Conservation (phyloP, 2,329 filamentous ascomycete genomes). For the Scedosporium boydii region DNA sequence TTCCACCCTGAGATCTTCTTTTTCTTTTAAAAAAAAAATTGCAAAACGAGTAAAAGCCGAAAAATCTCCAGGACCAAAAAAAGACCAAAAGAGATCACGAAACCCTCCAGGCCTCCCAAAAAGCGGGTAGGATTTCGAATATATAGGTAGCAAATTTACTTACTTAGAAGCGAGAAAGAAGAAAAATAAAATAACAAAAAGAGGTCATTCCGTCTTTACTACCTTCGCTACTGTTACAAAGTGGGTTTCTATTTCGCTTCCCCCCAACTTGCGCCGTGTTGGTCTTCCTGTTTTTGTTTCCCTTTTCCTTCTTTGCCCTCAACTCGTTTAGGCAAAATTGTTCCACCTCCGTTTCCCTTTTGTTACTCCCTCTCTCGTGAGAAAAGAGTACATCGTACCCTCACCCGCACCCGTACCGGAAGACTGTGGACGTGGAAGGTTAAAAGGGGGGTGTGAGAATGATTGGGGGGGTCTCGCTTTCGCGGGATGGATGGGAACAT, state of each 20-base stretch:
- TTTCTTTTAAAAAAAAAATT: neutral
- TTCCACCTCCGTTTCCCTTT: neutral
- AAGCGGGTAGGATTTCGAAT: slow-evolving; percentile 2
- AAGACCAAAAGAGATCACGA: neutral
- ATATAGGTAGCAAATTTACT: neutral
- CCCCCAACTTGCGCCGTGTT: neutral
- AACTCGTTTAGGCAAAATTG: slow-evolving; percentile 6
- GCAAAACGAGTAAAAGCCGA: neutral
- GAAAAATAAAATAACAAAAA: neutral
- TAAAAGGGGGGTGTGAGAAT: neutral
- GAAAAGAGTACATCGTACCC: neutral
- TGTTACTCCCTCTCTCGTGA: neutral
- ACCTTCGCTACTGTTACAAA: neutral
- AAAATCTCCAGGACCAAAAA: neutral
- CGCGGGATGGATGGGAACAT: neutral
- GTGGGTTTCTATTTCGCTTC: neutral
- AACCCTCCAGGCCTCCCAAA: neutral
- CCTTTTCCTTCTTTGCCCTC: neutral
- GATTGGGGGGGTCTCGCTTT: neutral
- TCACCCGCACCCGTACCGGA: neutral
- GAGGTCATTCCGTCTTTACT: neutral
- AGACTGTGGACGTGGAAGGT: neutral
- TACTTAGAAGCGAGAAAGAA: neutral
- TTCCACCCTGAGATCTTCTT: neutral
- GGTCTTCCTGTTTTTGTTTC: neutral